phyloP scores from a whole-genome alignment of 129 eudicot species.

The Erigeron canadensis region DNA sequence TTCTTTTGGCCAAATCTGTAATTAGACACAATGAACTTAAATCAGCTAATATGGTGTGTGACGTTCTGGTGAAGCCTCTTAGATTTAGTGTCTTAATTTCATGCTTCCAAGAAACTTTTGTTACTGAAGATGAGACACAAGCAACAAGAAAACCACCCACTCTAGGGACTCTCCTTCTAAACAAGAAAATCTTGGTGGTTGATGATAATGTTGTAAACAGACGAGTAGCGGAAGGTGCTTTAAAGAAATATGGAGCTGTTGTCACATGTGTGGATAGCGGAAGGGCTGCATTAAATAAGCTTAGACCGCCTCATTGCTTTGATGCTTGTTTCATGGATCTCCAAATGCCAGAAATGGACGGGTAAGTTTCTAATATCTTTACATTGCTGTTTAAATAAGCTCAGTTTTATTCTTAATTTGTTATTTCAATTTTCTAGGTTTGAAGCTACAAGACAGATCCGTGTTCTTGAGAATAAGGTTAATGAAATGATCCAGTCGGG shows the following conservation, averaged over 20 bases:
- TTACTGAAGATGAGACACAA: conserved; percentile 35
- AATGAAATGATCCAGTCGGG: conserved; percentile 36
- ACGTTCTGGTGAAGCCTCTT: conserved; percentile 64
- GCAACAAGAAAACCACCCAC: conserved; percentile 40
- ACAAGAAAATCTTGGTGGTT: conserved; percentile 71
- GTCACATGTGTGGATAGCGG: conserved; percentile 81
- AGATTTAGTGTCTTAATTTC: conserved; percentile 53
- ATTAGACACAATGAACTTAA: conserved; percentile 38
- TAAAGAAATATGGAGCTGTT: conserved; percentile 81
- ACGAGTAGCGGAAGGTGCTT: conserved; percentile 93
- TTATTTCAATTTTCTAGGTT: conserved; percentile 44
- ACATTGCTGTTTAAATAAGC: background rate
- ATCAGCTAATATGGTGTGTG: conserved; percentile 48
- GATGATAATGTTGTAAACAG: conserved; percentile 84
- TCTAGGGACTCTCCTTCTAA: conserved; percentile 51
- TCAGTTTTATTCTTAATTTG: conserved; percentile 9
- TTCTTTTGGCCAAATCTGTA: conserved; percentile 45
- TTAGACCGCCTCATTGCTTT: conserved; percentile 73
- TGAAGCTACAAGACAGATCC: conserved; percentile 78
- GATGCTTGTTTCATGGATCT: conserved; percentile 99
- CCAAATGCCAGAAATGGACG: conserved; percentile 99
- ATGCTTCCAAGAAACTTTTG: conserved; percentile 57
- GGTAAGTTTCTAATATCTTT: conserved; percentile 41
- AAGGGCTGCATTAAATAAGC: conserved; percentile 52
- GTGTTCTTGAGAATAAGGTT: conserved; percentile 41